Evolutionary conservation across 495 filamentous ascomycete species (phyloP), one percentile per base, ranked within the genome.

Genomic region (Daldinia bambusicola): DNA sequence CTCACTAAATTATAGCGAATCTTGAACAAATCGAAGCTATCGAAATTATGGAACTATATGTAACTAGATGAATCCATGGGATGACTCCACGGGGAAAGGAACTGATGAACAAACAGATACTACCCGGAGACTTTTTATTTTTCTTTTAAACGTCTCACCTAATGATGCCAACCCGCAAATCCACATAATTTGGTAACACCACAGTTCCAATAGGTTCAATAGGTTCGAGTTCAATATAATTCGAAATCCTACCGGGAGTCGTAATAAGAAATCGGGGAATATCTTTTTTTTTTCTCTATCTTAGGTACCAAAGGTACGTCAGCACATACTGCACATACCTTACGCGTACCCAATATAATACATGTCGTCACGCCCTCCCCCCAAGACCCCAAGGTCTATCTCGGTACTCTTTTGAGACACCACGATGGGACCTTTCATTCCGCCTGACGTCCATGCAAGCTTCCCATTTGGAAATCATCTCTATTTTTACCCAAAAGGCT

Each of bases 401-500:
- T 58, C 40, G 52, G 59, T 55, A 32, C 63, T 48, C 40, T 36
- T 64, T 61, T 41, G 14, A 56, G 43, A 64, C 60, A 50, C 63
- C 60, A 50, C 55, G 37, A 52, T 57, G 40, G 32, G 38, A 48
- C 40, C 38, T 45, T 52, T 68, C 61, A 52, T 41, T 61, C 56
- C 45, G 38, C 31, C 60, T 18, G 31, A 59, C 26, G 30, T 36
- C 59, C 32, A 61, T 61, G 38, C 61, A 38, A 22, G 8, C 70
- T 40, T 55, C 70, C 55, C 52, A 53, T 41, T 56, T 45, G 60
- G 64, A 45, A 64, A 20, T 16, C 31, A 55, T 63, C 63, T 72
- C 63, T 72, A 72, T 72, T 72, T 68, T 67, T 72, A 72, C 64
- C 45, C 43, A 60, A 67, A 67, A 41, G 12, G 55, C 50, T 20